Percentiles rank a stretch among this genome's conserved stretches.
Evolutionary conservation across 2,329 filamentous ascomycete genomes (phyloP).

Genomic region (Sporothrix mexicana): DNA sequence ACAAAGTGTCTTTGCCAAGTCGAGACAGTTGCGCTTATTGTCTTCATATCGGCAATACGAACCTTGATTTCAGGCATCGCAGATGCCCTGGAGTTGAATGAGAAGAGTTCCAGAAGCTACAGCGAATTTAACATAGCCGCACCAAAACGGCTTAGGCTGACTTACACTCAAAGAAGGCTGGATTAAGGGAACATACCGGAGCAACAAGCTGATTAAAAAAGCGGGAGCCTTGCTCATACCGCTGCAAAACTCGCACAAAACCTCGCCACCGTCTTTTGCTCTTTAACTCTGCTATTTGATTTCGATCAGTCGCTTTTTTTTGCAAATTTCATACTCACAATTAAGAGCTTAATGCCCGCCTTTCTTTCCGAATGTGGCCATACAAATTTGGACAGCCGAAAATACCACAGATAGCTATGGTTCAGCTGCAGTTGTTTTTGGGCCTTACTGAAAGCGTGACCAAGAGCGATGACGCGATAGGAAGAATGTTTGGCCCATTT

Average conservation of each 20-base stretch:
- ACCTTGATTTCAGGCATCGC: not conserved
- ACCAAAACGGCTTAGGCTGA: not conserved
- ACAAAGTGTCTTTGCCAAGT: not conserved
- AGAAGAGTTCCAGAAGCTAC: too few species aligned
- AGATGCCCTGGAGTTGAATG: not conserved
- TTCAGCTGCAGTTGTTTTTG: not conserved
- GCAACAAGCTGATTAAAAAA: not conserved
- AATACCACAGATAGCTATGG: not conserved
- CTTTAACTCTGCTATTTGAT: not conserved
- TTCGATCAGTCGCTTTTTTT: not conserved
- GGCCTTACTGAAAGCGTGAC: conserved; percentile 12
- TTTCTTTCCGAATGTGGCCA: not conserved
- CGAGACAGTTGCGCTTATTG: not conserved
- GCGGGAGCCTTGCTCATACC: not conserved
- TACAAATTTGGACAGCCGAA: not conserved
- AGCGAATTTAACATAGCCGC: not conserved
- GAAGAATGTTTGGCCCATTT: conserved; percentile 23
- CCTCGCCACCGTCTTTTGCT: conserved; percentile 10
- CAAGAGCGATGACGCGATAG: conserved; percentile 11
- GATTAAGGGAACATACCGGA: not conserved
- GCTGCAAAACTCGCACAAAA: conserved; percentile 12
- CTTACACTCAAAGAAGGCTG: not conserved
- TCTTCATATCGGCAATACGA: not conserved
- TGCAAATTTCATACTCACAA: not conserved
- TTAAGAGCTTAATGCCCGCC: not conserved